These are phyloP conservation scores for Microglena sp. DNA, from an alignment of 139 green algal genomes.

Conservation along the genomic window DNA sequence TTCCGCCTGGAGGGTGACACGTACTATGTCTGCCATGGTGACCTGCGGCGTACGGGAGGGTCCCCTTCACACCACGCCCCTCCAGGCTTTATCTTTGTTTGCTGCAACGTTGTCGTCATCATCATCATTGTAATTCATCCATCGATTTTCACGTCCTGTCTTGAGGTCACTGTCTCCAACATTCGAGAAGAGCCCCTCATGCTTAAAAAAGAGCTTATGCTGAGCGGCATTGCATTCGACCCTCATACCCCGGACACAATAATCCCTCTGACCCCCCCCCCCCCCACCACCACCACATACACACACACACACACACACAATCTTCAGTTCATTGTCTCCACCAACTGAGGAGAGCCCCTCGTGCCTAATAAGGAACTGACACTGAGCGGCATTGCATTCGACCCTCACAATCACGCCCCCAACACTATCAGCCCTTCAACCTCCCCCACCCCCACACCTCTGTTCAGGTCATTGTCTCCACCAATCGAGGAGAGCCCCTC, in stretches of 20 bases:
- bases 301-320: not conserved
- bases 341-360: conserved; percentile 66
- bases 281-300: no score
- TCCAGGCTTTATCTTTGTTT: no score
- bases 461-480: conserved; percentile 71
- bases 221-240: not conserved
- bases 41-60: no score
- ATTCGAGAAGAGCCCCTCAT: not conserved
- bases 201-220: not conserved
- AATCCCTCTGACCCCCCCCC: no score
- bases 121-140: no score
- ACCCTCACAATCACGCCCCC: conserved; percentile 26
- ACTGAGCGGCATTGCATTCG: conserved; percentile 77
- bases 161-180: not conserved
- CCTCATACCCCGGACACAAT: not conserved
- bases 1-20: no score
- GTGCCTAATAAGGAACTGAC: conserved; percentile 84
- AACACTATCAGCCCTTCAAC: not conserved
- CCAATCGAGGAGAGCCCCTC: conserved; percentile 80
- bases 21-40: no score
- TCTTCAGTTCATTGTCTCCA: conserved; percentile 1
- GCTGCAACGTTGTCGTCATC: no score
- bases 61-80: no score
- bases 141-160: not conserved
- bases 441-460: not conserved